A percentile compares a stretch with the other conserved stretches of the same genome.
Evolutionary conservation across 805 yeast species (phyloP).

Genomic region (Candida boleticola): DNA sequence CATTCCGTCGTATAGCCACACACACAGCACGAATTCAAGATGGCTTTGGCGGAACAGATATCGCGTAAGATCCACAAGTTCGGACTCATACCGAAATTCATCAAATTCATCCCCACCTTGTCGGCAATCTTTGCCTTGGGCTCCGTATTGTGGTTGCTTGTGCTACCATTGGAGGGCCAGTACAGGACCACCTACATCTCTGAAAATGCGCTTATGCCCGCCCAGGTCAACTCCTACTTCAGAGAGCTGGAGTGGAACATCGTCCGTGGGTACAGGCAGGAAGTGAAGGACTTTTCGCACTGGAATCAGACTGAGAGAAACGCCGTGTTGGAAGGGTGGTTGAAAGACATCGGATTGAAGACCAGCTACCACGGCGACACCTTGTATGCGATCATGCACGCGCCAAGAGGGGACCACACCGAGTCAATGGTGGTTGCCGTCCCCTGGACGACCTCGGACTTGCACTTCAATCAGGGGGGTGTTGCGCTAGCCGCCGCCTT

Average conservation of each 20-base stretch:
- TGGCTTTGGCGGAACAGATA: conserved; percentile 46
- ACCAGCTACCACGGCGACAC: conserved; percentile 47
- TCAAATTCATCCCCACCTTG: conserved; percentile 30
- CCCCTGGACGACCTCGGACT: conserved; percentile 77
- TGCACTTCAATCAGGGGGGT: conserved; percentile 74
- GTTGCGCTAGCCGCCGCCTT: conserved; percentile 68
- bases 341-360: conserved; percentile 70
- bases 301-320: conserved; percentile 38
- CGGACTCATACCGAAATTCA: conserved; percentile 36
- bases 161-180: conserved; percentile 79
- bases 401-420: conserved; percentile 94
- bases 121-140: conserved; percentile 34
- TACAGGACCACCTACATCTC: conserved; percentile 81
- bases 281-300: conserved; percentile 41
- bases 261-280: conserved; percentile 78
- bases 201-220: conserved; percentile 96
- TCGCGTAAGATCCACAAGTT: conserved; percentile 38
- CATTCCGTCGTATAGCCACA: too few species aligned
- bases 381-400: conserved; percentile 80
- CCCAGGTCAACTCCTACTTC: conserved; percentile 88
- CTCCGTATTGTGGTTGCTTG: conserved; percentile 45
- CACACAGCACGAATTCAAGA: too few species aligned
- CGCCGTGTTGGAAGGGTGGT: conserved; percentile 51
- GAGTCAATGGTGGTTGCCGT: conserved; percentile 90
- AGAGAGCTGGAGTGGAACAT: conserved; percentile 94